Evolutionary conservation across 225 moss, liverwort and hornwort species (phyloP).

Genomic region (Bryoerythrophyllum caledonicum): DNA sequence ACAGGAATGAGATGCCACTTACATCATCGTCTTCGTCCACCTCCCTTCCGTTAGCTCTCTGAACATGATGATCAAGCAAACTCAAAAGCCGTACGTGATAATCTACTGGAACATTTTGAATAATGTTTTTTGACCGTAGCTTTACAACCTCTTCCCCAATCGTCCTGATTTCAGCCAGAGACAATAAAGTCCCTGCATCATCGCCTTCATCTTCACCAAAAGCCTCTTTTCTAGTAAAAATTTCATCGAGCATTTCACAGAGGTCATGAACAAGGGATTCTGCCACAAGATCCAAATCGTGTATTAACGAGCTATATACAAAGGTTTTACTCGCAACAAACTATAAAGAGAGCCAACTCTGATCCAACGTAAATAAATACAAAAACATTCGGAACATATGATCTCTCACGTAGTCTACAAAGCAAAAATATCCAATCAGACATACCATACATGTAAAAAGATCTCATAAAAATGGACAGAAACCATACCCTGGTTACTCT

Average conservation of each 20-base stretch:
- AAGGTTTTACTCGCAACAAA: neutral
- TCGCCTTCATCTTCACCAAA: constrained; percentile 77
- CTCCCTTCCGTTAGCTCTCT: constrained; percentile 63
- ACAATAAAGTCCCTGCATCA: constrained; percentile 61
- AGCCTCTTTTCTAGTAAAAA: constrained; percentile 72
- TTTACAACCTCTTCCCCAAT: constrained; percentile 71
- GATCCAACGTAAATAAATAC: neutral
- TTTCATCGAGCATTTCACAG: constrained; percentile 81
- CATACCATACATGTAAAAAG: neutral
- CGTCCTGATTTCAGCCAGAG: constrained; percentile 70
- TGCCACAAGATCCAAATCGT: constrained; percentile 32
- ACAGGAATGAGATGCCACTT: constrained; percentile 30
- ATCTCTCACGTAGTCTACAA: neutral
- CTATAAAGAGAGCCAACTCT: neutral
- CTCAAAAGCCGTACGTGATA: constrained; percentile 70
- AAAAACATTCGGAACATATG: neutral
- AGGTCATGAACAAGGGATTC: constrained; percentile 60
- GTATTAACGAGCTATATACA: constrained; percentile 2
- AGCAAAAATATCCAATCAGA: constrained; percentile 10
- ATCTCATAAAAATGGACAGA: constrained; percentile 9
- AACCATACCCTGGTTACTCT: constrained; percentile 40
- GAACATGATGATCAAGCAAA: constrained; percentile 87
- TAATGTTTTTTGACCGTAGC: constrained; percentile 67
- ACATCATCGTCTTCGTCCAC: constrained; percentile 85
- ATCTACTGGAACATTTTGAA: constrained; percentile 65